A percentile compares a stretch with the other conserved stretches of the same genome.
Conservation (phyloP, 2,329 filamentous ascomycete species). For the Hyphodiscus sp. region DNA sequence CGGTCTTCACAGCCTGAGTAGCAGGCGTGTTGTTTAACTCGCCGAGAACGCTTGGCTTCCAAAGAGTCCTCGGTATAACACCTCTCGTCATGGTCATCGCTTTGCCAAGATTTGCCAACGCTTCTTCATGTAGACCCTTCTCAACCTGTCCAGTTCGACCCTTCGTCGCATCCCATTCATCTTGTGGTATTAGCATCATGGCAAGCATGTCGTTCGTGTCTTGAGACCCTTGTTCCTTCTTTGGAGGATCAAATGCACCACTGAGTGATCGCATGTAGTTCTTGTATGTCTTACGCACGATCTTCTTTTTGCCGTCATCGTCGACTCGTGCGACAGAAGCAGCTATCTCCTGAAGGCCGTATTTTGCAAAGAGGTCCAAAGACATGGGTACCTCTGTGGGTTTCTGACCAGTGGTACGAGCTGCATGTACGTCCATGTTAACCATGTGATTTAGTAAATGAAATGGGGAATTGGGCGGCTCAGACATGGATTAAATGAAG, state of each 20-base stretch:
- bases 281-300: slow-evolving; percentile 61
- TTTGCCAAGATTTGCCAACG: slow-evolving; percentile 39
- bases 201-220: slow-evolving; percentile 42
- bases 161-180: slow-evolving; percentile 50
- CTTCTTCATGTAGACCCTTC: slow-evolving; percentile 43
- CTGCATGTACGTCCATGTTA: slow-evolving; percentile 30
- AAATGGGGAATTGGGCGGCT: slow-evolving; percentile 15
- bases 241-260: slow-evolving; percentile 54
- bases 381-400: slow-evolving; percentile 36
- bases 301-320: slow-evolving; percentile 61
- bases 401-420: slow-evolving; percentile 31
- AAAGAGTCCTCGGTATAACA: slow-evolving; percentile 45
- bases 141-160: slow-evolving; percentile 49
- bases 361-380: slow-evolving; percentile 54
- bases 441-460: slow-evolving; percentile 25
- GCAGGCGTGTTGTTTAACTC: slow-evolving; percentile 34
- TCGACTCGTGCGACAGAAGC: slow-evolving; percentile 56
- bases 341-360: slow-evolving; percentile 49
- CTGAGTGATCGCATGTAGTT: slow-evolving; percentile 53
- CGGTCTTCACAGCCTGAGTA: slow-evolving; percentile 10
- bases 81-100: slow-evolving; percentile 54
- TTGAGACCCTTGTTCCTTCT: slow-evolving; percentile 46
- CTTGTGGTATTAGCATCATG: slow-evolving; percentile 45
- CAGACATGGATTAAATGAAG: slow-evolving; percentile 8
- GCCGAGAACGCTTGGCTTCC: slow-evolving; percentile 53